A percentile compares a stretch with the other conserved stretches of the same genome.
These are phyloP conservation scores for Citeromyces nyonsensis DNA, from an alignment of 805 yeast species.

Conservation along the genomic window DNA sequence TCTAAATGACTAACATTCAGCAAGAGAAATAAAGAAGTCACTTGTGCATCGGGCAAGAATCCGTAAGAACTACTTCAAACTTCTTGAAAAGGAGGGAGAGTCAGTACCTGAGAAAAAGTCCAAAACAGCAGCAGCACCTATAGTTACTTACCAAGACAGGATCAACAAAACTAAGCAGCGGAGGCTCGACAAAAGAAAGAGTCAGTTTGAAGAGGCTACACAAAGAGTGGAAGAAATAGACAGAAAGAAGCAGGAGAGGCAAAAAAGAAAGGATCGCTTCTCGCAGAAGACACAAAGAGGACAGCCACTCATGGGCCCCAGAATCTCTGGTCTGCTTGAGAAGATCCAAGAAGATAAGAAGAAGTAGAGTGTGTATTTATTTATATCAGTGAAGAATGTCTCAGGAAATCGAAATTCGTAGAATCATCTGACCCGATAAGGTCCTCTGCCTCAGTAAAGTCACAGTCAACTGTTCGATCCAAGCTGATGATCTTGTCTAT, in stretches of 20 bases:
- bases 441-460: slow-evolving; percentile 8
- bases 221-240: slow-evolving; percentile 15
- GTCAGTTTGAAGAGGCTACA: slow-evolving; percentile 21
- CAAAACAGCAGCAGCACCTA: slow-evolving; percentile 1
- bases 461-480: slow-evolving; percentile 2
- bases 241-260: slow-evolving; percentile 24
- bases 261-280: slow-evolving; percentile 22
- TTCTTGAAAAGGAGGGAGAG: slow-evolving; percentile 59
- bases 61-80: slow-evolving; percentile 67
- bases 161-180: slow-evolving; percentile 28
- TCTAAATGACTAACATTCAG: slow-evolving; percentile 4
- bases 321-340: slow-evolving; percentile 63
- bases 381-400: neutral
- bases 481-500: neutral
- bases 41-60: slow-evolving; percentile 69
- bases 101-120: slow-evolving; percentile 23
- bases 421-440: neutral
- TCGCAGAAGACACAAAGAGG: slow-evolving; percentile 52
- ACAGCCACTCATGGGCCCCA: slow-evolving; percentile 86
- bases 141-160: slow-evolving; percentile 23
- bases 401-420: neutral
- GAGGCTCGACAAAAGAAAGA: slow-evolving; percentile 22
- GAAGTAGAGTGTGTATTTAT: neutral
- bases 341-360: slow-evolving; percentile 43
- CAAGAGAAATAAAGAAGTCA: slow-evolving; percentile 61